Evolutionary conservation across 2,329 filamentous ascomycete genomes (phyloP).

Genomic region (Diplodia sapinea): DNA sequence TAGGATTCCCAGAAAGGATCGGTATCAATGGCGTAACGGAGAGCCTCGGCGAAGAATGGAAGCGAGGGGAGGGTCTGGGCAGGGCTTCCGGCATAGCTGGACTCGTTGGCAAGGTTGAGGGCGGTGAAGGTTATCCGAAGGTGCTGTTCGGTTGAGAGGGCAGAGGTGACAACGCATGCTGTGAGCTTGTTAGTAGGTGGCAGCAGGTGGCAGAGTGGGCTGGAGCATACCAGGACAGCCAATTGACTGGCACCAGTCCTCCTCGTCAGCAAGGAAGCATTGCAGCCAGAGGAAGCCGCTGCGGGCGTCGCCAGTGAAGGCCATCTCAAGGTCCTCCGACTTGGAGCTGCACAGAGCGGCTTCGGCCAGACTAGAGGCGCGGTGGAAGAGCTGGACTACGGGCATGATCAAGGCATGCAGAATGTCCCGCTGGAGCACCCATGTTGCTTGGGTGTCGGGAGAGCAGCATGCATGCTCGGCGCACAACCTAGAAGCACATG

Average conservation of each 20-base stretch:
- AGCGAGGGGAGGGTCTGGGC: slow-evolving; percentile 37
- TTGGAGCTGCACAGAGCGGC: slow-evolving; percentile 56
- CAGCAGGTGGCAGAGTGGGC: neutral
- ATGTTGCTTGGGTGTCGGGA: slow-evolving; percentile 45
- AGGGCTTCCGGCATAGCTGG: slow-evolving; percentile 43
- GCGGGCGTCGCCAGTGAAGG: slow-evolving; percentile 62
- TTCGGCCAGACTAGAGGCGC: slow-evolving; percentile 60
- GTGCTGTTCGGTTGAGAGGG: slow-evolving; percentile 55
- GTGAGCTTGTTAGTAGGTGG: slow-evolving; percentile 34
- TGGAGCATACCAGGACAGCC: slow-evolving; percentile 56
- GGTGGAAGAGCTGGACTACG: slow-evolving; percentile 62
- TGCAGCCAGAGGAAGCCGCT: slow-evolving; percentile 65
- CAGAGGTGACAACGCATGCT: slow-evolving; percentile 53
- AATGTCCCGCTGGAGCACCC: slow-evolving; percentile 63
- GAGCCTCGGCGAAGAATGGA: slow-evolving; percentile 39
- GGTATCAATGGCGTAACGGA: slow-evolving; percentile 47
- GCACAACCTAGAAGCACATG: slow-evolving; percentile 53
- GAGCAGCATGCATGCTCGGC: slow-evolving; percentile 46
- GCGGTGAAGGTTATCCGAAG: slow-evolving; percentile 56
- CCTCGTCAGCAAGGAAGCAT: slow-evolving; percentile 63
- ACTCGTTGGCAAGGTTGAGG: slow-evolving; percentile 51
- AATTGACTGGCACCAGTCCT: slow-evolving; percentile 62
- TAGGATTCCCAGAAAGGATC: slow-evolving; percentile 52
- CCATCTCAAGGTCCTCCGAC: slow-evolving; percentile 61
- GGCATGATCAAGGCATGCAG: slow-evolving; percentile 65